phyloP scores from a whole-genome alignment of 306 rosid genomes.

The Calophaca sinica region DNA sequence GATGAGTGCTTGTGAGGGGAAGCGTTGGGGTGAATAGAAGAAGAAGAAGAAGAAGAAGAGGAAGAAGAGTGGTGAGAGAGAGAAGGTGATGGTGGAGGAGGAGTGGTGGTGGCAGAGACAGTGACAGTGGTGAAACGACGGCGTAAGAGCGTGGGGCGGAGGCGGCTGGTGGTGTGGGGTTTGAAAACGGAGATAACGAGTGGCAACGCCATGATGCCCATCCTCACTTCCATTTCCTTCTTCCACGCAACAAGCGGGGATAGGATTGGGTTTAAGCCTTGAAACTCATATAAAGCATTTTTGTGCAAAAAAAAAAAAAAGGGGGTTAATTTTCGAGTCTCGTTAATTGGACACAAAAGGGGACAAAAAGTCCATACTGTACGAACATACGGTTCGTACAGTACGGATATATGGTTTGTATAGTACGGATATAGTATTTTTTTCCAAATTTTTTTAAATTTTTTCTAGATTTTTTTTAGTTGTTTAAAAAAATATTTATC shows the following conservation, averaged over 20 bases:
- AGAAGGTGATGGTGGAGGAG: conserved; percentile 23
- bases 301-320: too few relatives aligned
- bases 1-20: conserved; percentile 49
- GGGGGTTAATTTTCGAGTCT: too few relatives aligned
- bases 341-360: too few relatives aligned
- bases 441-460: too few relatives aligned
- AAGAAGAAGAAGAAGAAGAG: conserved; percentile 17
- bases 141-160: conserved; percentile 47
- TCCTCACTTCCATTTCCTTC: conserved; percentile 8
- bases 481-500: too few relatives aligned
- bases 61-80: conserved; percentile 45
- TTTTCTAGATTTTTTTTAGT: too few relatives aligned
- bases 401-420: too few relatives aligned
- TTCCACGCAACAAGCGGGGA: neutral
- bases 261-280: conserved; percentile 30
- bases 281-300: too few relatives aligned
- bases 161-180: conserved; percentile 59
- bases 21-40: conserved; percentile 43
- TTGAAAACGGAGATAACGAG: conserved; percentile 72
- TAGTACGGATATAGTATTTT: too few relatives aligned
- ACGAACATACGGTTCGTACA: too few relatives aligned
- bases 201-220: conserved; percentile 74
- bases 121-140: conserved; percentile 49
- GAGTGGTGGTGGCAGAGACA: conserved; percentile 55
- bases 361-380: too few relatives aligned